Base-by-base conservation (phyloP, 495 filamentous ascomycete genomes). In the Sphaerosporella brunnea region DNA sequence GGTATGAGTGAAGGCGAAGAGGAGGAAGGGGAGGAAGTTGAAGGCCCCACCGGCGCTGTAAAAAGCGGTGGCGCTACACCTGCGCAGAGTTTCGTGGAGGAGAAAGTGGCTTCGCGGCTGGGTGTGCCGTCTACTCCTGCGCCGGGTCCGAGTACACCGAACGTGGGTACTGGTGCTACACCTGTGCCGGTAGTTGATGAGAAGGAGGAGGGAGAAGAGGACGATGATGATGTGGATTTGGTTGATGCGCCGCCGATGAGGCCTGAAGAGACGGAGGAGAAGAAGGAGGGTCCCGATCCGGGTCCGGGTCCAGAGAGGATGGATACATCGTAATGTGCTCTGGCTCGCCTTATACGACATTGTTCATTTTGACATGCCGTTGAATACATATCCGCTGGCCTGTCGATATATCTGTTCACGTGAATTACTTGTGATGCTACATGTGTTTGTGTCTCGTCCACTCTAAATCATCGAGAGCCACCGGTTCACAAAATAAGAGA, bases 1-100 rank as follows among this genome's bases (percentile, higher is more conserved):
- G 24, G 24, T 8, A 47, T 51, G 49, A 48, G 23, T 48, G 41
- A 45, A 21, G 40, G 35, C 23, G 72, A 66, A 56, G 82, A 81
- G 51, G 84, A 83, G 38, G n/a, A n/a, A n/a, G 81, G 72, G 0
- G 80, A 80, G 36, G 80, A 74, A 35, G 78, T 75, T 35, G 67
- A 69, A 26, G 62, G 66, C 1, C n/a, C n/a, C n/a, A n/a, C n/a
- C n/a, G 73, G 62, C 60, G 68, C 58, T 66, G 42, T 26, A 2
- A 43, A 44, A 1, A 55, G 41, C 16, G 52, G 36, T 11, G 55
- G 55, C 43, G 48, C 54, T 66, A 57, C 51, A 53, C 49, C 49
- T 42, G 61, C 30, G 44, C 46, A 36, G 54, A 51, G 15, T 54
- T n/a, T n/a, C n/a, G n/a, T n/a, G n/a, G 64, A 55, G 56, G 20